Conservation (phyloP, 768 basidiomycete genomes). For the Psilocybe subaeruginosa region DNA sequence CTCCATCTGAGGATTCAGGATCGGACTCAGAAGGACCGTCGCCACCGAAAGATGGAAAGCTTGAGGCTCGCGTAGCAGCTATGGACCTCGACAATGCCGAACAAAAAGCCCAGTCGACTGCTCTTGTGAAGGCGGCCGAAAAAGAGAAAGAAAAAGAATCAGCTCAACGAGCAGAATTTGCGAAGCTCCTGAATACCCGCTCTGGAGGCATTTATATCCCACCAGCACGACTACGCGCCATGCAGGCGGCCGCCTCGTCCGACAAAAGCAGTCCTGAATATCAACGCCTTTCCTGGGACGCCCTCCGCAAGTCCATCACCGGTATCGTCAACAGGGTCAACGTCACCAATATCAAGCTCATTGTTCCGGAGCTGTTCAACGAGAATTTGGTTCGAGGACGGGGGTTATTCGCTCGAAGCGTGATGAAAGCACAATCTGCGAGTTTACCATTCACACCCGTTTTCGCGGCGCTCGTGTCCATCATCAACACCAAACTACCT, state of each 20-base stretch:
- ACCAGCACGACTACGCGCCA: slow-evolving; percentile 87
- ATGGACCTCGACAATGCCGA: slow-evolving; percentile 55
- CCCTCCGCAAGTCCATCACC: slow-evolving; percentile 94
- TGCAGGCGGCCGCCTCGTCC: slow-evolving; percentile 80
- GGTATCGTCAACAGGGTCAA: slow-evolving; percentile 99
- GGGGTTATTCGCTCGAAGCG: slow-evolving; percentile 88
- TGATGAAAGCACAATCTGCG: slow-evolving; percentile 98
- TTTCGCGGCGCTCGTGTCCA: slow-evolving; percentile 91
- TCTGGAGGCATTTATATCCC: slow-evolving; percentile 98
- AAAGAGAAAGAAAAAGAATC: slow-evolving; percentile 47
- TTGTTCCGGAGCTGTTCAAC: slow-evolving; percentile 87
- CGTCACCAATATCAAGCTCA: slow-evolving; percentile 91
- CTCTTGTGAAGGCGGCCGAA: slow-evolving; percentile 45
- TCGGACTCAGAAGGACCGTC: slow-evolving; percentile 64
- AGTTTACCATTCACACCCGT: slow-evolving; percentile 98
- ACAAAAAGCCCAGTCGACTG: slow-evolving; percentile 49
- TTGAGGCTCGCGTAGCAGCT: slow-evolving; percentile 70
- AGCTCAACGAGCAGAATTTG: slow-evolving; percentile 86
- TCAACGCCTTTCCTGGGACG: slow-evolving; percentile 97
- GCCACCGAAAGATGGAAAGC: slow-evolving; percentile 79
- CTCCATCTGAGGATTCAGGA: slow-evolving; percentile 34
- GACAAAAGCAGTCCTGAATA: slow-evolving; percentile 90
- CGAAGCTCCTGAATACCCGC: slow-evolving; percentile 78
- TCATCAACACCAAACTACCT: slow-evolving; percentile 97
- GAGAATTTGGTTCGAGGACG: slow-evolving; percentile 95